phyloP scores from a whole-genome alignment of 345 rosid species.

The Microcos paniculata region DNA sequence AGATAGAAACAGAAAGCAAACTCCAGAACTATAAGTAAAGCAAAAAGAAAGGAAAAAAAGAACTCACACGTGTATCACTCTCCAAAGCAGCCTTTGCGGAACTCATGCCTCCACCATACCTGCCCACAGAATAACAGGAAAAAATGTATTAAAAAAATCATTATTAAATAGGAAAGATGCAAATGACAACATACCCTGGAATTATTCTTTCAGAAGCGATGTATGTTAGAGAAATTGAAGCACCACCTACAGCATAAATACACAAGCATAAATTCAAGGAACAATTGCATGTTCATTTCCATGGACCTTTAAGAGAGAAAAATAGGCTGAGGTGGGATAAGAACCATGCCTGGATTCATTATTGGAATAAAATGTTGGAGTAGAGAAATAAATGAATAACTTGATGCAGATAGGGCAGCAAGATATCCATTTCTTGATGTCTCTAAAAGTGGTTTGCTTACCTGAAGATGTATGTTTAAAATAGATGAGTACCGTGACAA shows the following conservation, averaged over 20 bases:
- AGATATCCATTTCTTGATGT: constrained; percentile 94
- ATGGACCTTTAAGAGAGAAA: background rate
- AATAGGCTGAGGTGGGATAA: background rate
- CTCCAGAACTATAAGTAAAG: background rate
- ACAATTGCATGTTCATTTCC: background rate
- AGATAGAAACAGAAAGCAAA: background rate
- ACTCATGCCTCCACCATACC: constrained; percentile 75
- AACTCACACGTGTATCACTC: constrained; percentile 56
- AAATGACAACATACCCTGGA: constrained; percentile 37
- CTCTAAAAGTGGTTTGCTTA: constrained; percentile 85
- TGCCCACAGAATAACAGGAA: constrained; percentile 10
- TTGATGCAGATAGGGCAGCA: constrained; percentile 91
- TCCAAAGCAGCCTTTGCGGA: constrained; percentile 72
- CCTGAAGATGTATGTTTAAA: constrained; percentile 39
- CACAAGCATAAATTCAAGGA: background rate
- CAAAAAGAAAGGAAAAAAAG: background rate
- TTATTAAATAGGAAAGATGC: background rate
- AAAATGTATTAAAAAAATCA: background rate
- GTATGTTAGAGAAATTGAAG: constrained; percentile 57
- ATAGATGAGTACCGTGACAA: background rate
- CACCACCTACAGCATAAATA: constrained; percentile 47
- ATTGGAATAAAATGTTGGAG: constrained; percentile 87
- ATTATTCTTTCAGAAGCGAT: constrained; percentile 47
- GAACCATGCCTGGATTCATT: constrained; percentile 78
- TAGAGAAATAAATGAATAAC: constrained; percentile 86